phyloP scores from a whole-genome alignment of 1,139 yeast genomes.

The Pichiaceae sp. region DNA sequence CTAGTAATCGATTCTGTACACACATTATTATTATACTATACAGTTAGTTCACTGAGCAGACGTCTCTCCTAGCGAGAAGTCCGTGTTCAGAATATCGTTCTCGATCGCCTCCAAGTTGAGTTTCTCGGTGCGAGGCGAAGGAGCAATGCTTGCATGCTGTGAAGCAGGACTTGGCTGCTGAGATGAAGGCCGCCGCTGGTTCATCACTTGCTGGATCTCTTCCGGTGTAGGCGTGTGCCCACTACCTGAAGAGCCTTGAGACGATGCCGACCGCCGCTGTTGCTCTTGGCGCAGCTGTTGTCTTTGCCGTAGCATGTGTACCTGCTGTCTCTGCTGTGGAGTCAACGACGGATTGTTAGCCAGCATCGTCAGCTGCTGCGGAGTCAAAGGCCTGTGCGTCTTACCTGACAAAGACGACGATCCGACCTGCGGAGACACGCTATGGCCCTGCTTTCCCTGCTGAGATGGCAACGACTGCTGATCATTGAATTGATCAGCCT shows the following conservation, averaged over 20 bases:
- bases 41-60: neutral
- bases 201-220: slow-evolving; percentile 4
- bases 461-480: slow-evolving; percentile 11
- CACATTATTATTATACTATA: too few species aligned
- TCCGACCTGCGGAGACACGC: slow-evolving; percentile 7
- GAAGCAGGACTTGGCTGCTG: neutral
- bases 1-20: neutral
- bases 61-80: neutral
- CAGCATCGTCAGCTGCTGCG: slow-evolving; percentile 18
- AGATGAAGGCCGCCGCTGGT: neutral
- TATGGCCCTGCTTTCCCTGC: slow-evolving; percentile 5
- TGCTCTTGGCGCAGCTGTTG: slow-evolving; percentile 15
- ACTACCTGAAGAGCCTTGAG: slow-evolving; percentile 4
- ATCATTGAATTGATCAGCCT: slow-evolving; percentile 17
- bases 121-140: neutral
- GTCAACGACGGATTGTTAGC: slow-evolving; percentile 21
- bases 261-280: slow-evolving; percentile 13
- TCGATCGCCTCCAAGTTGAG: slow-evolving; percentile 3
- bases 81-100: slow-evolving; percentile 3
- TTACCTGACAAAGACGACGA: neutral
- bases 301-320: slow-evolving; percentile 20
- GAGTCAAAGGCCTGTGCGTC: slow-evolving; percentile 11
- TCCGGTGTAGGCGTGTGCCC: slow-evolving; percentile 5
- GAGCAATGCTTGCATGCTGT: neutral
- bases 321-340: slow-evolving; percentile 20